Base-by-base conservation (phyloP, 2,329 filamentous ascomycete genomes). In the Rhytidhysteron rufulum region DNA sequence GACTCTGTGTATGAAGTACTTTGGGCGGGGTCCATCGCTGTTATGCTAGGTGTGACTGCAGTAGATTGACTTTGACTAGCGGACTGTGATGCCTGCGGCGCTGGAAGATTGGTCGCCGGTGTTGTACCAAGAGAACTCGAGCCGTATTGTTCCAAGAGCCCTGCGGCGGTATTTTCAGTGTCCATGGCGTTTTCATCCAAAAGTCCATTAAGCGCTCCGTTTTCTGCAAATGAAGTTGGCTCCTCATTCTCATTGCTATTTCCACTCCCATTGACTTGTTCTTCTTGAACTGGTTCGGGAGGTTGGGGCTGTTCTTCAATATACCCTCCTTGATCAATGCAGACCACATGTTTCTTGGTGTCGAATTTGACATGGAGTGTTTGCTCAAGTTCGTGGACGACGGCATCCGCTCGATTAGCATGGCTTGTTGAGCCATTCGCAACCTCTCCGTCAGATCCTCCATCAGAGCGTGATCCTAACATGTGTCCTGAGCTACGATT, bases 301-400 rank as follows among this genome's bases (percentile, higher is more conserved):
- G 60, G 51, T 15, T 50, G 51, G 13, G 54, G 50, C 21, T 54
- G 62, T 65, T 88, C 80, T 63, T 88, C 69, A 24, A 71, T 67
- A 37, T 80, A 78, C 2, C 88, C 88, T 35, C 88, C 89, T 54
- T 86, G 85, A 55, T 93, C 82, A 31, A 94, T 75, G 33, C 87
- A 83, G 27, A 79, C 75, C 6, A 91, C 74, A 18, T 78, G 74
- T 36, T 81, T 77, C 39, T 86, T 78, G 19, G 77, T 71, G 27
- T 78, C 74, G 31, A 87, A 79, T 47, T 79, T 81, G 40, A 81
- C 81, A 15, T 82, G 82, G n/a, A 86, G 74, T 2, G 80, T 70
- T 37, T 75, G 70, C 67, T 95, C 88, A 2, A 95, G 79, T 40
- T 87, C 80, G 31, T 79, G 74, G 18, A 90, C 76, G 29, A 96